Percentiles rank a stretch among this genome's conserved stretches.
These are phyloP conservation scores for Backusella australiensis DNA, from an alignment of 192 early-diverging fungal genomes.

Conservation along the genomic window DNA sequence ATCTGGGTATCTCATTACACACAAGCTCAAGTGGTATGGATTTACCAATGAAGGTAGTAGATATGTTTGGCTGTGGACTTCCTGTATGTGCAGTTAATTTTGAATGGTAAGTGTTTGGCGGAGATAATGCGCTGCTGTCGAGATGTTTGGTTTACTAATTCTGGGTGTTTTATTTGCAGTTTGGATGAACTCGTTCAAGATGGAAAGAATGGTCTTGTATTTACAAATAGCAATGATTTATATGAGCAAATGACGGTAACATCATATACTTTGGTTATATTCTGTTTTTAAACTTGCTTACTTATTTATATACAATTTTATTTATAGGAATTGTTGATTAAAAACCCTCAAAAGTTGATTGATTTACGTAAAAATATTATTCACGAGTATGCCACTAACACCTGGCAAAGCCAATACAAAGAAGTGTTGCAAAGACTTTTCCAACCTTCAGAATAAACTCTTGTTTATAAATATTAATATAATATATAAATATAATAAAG, in stretches of 20 bases:
- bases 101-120: slow-evolving; percentile 36
- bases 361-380: slow-evolving; percentile 22
- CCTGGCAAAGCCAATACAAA: slow-evolving; percentile 16
- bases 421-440: slow-evolving; percentile 8
- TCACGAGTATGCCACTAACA: slow-evolving; percentile 9
- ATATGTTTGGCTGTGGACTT: slow-evolving; percentile 96
- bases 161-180: slow-evolving; percentile 23
- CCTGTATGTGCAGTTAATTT: slow-evolving; percentile 81
- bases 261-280: not conserved
- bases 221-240: slow-evolving; percentile 54
- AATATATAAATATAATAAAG: not conserved
- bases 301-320: not conserved
- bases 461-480: not conserved
- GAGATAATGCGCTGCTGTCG: not conserved
- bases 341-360: slow-evolving; percentile 11
- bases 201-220: slow-evolving; percentile 67
- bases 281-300: not conserved
- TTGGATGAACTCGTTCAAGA: slow-evolving; percentile 66
- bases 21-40: slow-evolving; percentile 94
- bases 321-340: slow-evolving; percentile 13
- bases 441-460: not conserved
- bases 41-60: slow-evolving; percentile 97
- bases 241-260: slow-evolving; percentile 62
- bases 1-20: slow-evolving; percentile 92
- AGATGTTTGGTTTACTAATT: not conserved